Conservation (phyloP, 345 rosid species). For the Limnanthes douglasii region DNA sequence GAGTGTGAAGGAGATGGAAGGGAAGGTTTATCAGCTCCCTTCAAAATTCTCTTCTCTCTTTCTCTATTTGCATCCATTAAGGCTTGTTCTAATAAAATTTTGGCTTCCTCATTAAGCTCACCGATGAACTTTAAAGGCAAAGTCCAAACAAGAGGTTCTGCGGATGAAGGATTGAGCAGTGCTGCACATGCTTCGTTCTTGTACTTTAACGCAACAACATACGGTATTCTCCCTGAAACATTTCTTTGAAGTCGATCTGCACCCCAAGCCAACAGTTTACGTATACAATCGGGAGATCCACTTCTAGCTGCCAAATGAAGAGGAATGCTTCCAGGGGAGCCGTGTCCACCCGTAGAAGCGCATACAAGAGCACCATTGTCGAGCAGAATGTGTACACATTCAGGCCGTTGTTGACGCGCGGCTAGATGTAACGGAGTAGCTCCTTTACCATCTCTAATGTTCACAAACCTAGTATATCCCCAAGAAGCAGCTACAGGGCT, state of each 20-base stretch:
- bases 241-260: conserved; percentile 96
- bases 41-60: conserved; percentile 74
- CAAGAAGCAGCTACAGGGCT: conserved; percentile 79
- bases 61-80: conserved; percentile 78
- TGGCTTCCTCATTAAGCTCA: conserved; percentile 79
- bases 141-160: conserved; percentile 98
- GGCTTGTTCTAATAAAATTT: conserved; percentile 65
- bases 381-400: conserved; percentile 69
- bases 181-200: conserved; percentile 87
- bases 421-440: conserved; percentile 96
- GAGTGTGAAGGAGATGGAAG: conserved; percentile 55
- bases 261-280: conserved; percentile 90
- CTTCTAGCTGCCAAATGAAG: conserved; percentile 99
- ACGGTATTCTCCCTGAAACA: conserved; percentile 86
- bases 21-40: conserved; percentile 44
- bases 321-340: conserved; percentile 87
- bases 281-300: conserved; percentile 88
- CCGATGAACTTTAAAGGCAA: conserved; percentile 92
- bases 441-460: conserved; percentile 82
- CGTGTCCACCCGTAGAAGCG: conserved; percentile 86
- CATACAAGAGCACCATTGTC: conserved; percentile 91
- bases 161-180: conserved; percentile 74
- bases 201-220: conserved; percentile 60
- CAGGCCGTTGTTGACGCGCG: conserved; percentile 75
- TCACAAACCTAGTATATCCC: conserved; percentile 92